Conservation (phyloP, 1,284 basidiomycete genomes). For the Phaffia rhodozyma region DNA sequence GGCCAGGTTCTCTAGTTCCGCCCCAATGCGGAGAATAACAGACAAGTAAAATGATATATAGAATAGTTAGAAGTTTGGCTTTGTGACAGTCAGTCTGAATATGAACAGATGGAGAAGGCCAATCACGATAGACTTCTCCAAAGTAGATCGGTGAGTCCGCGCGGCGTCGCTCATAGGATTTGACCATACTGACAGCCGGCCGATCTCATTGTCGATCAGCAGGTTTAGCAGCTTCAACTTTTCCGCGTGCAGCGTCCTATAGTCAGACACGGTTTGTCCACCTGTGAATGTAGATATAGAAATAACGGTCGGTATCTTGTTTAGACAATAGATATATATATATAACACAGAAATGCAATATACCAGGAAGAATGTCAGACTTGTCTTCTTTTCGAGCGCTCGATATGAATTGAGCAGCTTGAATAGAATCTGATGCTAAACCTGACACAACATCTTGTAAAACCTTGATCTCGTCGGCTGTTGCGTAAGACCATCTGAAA, state of each 20-base stretch:
- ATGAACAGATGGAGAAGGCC: conserved; percentile 38
- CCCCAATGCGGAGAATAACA: conserved; percentile 19
- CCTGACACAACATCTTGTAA: conserved; percentile 70
- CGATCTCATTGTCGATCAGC: conserved; percentile 82
- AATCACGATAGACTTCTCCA: conserved; percentile 39
- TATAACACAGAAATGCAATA: conserved; percentile 16
- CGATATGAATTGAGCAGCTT: conserved; percentile 53
- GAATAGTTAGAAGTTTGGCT: conserved; percentile 18
- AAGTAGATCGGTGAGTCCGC: conserved; percentile 39
- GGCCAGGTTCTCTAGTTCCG: conserved; percentile 53
- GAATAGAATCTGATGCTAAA: conserved; percentile 59
- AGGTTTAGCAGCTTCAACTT: conserved; percentile 62
- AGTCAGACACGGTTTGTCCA: conserved; percentile 41
- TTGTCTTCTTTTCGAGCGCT: conserved; percentile 1
- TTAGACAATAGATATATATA: conserved; percentile 15
- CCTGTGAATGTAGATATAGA: conserved; percentile 20
- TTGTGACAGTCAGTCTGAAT: not conserved
- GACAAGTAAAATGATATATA: not conserved
- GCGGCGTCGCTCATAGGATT: conserved; percentile 71
- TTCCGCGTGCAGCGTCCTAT: conserved; percentile 47
- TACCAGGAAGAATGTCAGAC: conserved; percentile 16
- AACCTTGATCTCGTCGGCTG: conserved; percentile 76
- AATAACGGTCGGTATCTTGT: not conserved
- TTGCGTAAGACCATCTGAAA: conserved; percentile 82
- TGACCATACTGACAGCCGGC: conserved; percentile 74